Evolutionary conservation across 75 land plant species (phyloP), one percentile per base, ranked within the genome.

Genomic region (Isoetes taiwanensis): DNA sequence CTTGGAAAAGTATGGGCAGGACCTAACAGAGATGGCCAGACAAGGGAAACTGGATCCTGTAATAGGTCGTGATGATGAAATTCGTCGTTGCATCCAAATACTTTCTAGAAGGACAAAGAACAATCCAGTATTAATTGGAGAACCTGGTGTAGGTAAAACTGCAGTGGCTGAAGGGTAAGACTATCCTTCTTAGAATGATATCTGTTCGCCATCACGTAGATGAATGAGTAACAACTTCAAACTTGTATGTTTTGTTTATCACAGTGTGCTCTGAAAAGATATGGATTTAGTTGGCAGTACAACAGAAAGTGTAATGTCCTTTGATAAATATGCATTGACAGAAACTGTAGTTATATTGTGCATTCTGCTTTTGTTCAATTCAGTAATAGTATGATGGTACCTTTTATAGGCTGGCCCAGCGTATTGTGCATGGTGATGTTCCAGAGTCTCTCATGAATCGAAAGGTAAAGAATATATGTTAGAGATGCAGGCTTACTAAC

Each of bases 91-190:
- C 62, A 80, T 86, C 35, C 86, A 83, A 58, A 86, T 86, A 30
- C 69, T 86, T 14, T 83, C 76, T 3, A 77, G 93, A 61, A 71
- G 93, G 67, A 86, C 93, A 66, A 86, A 86, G 73, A 86, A 86
- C 54, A 86, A 86, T 61, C 93, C 93, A 64, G 93, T 86, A 19
- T 61, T 86, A 23, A 86, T 86, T 63, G 93, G 93, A 23, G 93
- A 86, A 57, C 93, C 93, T 48, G 93, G 93, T 43, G 93, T 86
- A 50, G 93, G 93, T 8, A 86, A 86, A 64, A 86, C 93, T 75
- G 93, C 93, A 9, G 78, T 86, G 35, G 82, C 78, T 59, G 93
- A 86, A 69, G 93, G 93, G 93, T 86, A 71, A 53, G 69, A 11
- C 23, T 11, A 5, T 52, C 10, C 14, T 11, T 28, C 14, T 12